These are phyloP conservation scores for Trichothecium sympodiale DNA, from an alignment of 2,329 filamentous ascomycete species.

Conservation along the genomic window DNA sequence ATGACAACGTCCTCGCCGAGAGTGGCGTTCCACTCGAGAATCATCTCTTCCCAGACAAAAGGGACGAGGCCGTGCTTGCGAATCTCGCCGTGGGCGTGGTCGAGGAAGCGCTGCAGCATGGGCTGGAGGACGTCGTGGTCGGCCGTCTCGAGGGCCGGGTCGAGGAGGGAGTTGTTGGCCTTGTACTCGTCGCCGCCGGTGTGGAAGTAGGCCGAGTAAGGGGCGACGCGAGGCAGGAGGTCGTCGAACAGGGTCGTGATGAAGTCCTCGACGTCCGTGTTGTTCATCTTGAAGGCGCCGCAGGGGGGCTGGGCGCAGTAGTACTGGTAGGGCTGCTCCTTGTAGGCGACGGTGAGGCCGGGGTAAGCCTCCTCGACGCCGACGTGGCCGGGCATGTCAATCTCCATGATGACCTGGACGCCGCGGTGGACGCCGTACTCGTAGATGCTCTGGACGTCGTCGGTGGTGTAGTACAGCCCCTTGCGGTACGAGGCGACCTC, in stretches of 20 bases:
- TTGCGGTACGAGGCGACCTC: conserved; percentile 62
- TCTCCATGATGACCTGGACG: conserved; percentile 49
- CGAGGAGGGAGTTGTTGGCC: conserved; percentile 51
- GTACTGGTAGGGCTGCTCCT: conserved; percentile 42
- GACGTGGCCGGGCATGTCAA: conserved; percentile 51
- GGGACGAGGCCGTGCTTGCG: conserved; percentile 54
- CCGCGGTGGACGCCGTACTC: conserved; percentile 54
- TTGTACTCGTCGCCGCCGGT: conserved; percentile 85
- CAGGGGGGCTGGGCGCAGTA: conserved; percentile 55
- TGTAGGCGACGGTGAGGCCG: conserved; percentile 42
- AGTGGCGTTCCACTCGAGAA: conserved; percentile 65
- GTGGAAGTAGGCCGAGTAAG: conserved; percentile 69
- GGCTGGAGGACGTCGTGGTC: conserved; percentile 54
- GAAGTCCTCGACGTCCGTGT: conserved; percentile 57
- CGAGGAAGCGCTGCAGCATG: conserved; percentile 67
- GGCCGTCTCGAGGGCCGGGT: conserved; percentile 61
- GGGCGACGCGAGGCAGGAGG: conserved; percentile 57
- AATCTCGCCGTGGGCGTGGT: conserved; percentile 57
- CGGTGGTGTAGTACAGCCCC: conserved; percentile 55
- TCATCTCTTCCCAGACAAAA: conserved; percentile 83
- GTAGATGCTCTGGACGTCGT: conserved; percentile 56
- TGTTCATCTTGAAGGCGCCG: conserved; percentile 67
- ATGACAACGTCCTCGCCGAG: conserved; percentile 62
- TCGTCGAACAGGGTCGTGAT: conserved; percentile 64
- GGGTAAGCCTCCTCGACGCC: conserved; percentile 45